Percentiles rank a stretch among this genome's conserved stretches.
phyloP scores from a whole-genome alignment of 2,329 filamentous ascomycete genomes.

The Exophiala alcalophila region DNA sequence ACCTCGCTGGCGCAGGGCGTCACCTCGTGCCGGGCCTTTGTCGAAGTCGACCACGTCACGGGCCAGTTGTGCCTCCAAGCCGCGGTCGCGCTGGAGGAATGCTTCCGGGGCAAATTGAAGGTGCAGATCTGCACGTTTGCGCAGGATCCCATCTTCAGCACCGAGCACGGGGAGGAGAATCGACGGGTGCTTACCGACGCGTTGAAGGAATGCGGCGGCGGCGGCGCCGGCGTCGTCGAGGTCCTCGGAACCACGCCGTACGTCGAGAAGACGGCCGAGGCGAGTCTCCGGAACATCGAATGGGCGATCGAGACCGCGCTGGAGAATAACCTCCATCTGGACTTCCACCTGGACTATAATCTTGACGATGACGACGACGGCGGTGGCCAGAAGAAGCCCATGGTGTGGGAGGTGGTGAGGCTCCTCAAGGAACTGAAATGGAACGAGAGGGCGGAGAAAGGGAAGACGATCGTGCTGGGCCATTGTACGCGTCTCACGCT shows the following conservation, averaged over 20 bases:
- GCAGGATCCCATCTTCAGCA: slow-evolving; percentile 65
- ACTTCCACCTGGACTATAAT: slow-evolving; percentile 72
- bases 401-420: slow-evolving; percentile 56
- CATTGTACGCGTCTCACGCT: slow-evolving; percentile 67
- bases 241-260: slow-evolving; percentile 68
- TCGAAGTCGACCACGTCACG: slow-evolving; percentile 66
- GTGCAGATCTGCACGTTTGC: slow-evolving; percentile 70
- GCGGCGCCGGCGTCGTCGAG: slow-evolving; percentile 45
- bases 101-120: slow-evolving; percentile 53
- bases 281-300: slow-evolving; percentile 56
- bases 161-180: slow-evolving; percentile 52
- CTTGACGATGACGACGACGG: too few relatives aligned
- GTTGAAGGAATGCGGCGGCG: slow-evolving; percentile 33
- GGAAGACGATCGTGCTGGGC: slow-evolving; percentile 58
- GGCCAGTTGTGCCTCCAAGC: slow-evolving; percentile 56
- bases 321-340: slow-evolving; percentile 54
- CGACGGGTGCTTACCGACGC: slow-evolving; percentile 50
- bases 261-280: slow-evolving; percentile 55
- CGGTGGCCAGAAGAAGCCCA: slow-evolving; percentile 46
- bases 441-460: slow-evolving; percentile 37
- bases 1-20: slow-evolving; percentile 64
- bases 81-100: slow-evolving; percentile 55
- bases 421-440: slow-evolving; percentile 52
- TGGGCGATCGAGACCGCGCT: slow-evolving; percentile 61
- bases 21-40: slow-evolving; percentile 67